Base-by-base conservation (phyloP, 2,329 filamentous ascomycete genomes). In the Corinectria fuckeliana region DNA sequence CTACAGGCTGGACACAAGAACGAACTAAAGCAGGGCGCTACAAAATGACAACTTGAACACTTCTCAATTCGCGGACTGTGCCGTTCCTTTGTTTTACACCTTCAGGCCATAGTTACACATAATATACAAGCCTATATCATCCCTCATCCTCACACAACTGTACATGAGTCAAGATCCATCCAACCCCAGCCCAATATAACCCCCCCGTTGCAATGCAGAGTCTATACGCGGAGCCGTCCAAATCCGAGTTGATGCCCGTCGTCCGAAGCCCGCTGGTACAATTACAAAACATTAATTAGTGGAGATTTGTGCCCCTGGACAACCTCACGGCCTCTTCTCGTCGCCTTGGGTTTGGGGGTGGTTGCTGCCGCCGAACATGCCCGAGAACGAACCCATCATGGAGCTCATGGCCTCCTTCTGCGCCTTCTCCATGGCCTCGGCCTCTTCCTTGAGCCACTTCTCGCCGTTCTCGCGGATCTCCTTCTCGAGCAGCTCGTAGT, bases 401-500 rank as follows among this genome's bases (percentile, higher is more conserved):
- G 86, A 92, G 78, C 90, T 91, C 89, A 96, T 93, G 70, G 90
- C 90, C 78, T 96, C 93, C 72, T 96, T 91, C 76, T 93, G 91
- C 63, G 88, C 84, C 82, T 92, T 93, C 82, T 97, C 94, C 80
- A 93, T 90, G 74, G 91, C 86, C 48, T 89, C 89, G 41, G 91
- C 91, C 82, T 97, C 93, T 77, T 98, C 94, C 81, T 93, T 93
- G 68, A 99, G 82, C 92, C 93, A 97, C 80, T 94, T 92, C 76
- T 94, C 92, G 51, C 93, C 95, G 74, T 98, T 95, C 76, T 96
- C 91, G 45, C 90, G 85, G 69, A 99, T 96, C 80, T 97, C 91
- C 78, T 89, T 89, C 77, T 98, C 94, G 62, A 98, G 84, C 68
- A 89, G 79, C 81, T 96, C 87, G 78, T 98, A 99, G 77, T 93